phyloP scores from a whole-genome alignment of 495 filamentous ascomycete species.

The Tuber borchii region DNA sequence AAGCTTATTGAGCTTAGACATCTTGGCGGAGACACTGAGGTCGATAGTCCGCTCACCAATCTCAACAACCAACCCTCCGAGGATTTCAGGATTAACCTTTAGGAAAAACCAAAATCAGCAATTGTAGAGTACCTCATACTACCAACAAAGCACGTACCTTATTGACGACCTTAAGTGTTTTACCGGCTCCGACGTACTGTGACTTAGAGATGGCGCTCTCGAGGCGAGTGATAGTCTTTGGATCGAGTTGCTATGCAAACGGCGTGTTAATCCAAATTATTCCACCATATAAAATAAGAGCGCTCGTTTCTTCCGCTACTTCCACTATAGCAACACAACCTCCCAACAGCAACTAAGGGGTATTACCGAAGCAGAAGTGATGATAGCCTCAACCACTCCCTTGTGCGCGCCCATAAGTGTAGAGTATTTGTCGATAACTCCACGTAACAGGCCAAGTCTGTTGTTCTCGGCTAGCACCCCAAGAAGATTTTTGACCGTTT shows the following conservation, averaged over 20 bases:
- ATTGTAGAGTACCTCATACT: not conserved
- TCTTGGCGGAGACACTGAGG: constrained; percentile 87
- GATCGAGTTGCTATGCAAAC: constrained; percentile 68
- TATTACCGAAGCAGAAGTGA: constrained; percentile 83
- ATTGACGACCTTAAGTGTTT: constrained; percentile 95
- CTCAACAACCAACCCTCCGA: constrained; percentile 90
- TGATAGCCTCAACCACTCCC: constrained; percentile 85
- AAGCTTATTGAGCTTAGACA: constrained; percentile 98
- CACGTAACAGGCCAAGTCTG: constrained; percentile 71
- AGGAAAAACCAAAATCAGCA: constrained; percentile 19
- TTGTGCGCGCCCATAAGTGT: constrained; percentile 78
- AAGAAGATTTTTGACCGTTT: constrained; percentile 91
- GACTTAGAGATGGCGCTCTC: constrained; percentile 87
- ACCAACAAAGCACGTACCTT: constrained; percentile 54
- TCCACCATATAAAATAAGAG: not conserved
- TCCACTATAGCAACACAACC: not conserved
- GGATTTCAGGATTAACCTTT: constrained; percentile 86
- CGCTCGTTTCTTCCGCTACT: not conserved
- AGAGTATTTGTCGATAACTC: constrained; percentile 79
- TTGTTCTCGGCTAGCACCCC: constrained; percentile 89
- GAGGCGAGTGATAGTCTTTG: constrained; percentile 72
- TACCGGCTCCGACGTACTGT: constrained; percentile 75
- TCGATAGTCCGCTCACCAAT: constrained; percentile 97
- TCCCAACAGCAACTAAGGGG: constrained; percentile 7
- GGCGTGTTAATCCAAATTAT: constrained; percentile 12